Evolutionary conservation across 345 rosid genomes (phyloP).

Genomic region (Eucalyptus tenuipes): DNA sequence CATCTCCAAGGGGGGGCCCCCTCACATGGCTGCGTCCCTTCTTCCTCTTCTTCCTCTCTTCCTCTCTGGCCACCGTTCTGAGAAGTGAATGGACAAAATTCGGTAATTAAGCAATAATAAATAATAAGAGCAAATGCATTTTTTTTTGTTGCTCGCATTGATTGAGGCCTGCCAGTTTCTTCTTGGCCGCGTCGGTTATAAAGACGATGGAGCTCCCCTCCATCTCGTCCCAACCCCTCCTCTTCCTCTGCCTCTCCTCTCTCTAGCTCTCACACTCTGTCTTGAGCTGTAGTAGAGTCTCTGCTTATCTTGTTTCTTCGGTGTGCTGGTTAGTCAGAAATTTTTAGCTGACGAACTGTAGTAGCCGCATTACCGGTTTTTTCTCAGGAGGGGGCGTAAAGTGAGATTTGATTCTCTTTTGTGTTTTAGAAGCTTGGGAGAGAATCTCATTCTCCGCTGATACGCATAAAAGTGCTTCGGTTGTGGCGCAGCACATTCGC

Average conservation of each 20-base stretch:
- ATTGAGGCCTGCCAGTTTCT: slow-evolving; percentile 20
- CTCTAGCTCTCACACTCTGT: neutral
- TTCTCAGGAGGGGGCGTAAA: neutral
- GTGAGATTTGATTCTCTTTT: neutral
- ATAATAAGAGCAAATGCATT: neutral
- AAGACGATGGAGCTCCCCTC: slow-evolving; percentile 12
- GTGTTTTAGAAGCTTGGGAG: neutral
- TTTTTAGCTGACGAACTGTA: slow-evolving; percentile 21
- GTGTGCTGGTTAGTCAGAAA: slow-evolving; percentile 17
- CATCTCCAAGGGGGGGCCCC: neutral
- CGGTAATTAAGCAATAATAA: neutral
- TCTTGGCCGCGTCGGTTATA: slow-evolving; percentile 31
- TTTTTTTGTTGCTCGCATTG: slow-evolving; percentile 1
- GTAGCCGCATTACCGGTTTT: slow-evolving; percentile 28
- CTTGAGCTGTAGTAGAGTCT: neutral
- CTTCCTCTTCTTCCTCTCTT: slow-evolving; percentile 3
- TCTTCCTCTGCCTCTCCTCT: neutral
- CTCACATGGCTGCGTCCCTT: slow-evolving; percentile 34
- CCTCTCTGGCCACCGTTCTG: slow-evolving; percentile 24
- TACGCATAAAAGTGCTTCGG: neutral
- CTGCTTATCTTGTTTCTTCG: neutral
- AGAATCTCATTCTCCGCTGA: neutral
- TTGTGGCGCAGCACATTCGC: neutral
- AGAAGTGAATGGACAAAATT: neutral
- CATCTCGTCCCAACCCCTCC: slow-evolving; percentile 6